Percentiles rank a stretch among this genome's conserved stretches.
These are phyloP conservation scores for Fomitopsis schrenkii DNA, from an alignment of 1,284 basidiomycete species.

Conservation along the genomic window DNA sequence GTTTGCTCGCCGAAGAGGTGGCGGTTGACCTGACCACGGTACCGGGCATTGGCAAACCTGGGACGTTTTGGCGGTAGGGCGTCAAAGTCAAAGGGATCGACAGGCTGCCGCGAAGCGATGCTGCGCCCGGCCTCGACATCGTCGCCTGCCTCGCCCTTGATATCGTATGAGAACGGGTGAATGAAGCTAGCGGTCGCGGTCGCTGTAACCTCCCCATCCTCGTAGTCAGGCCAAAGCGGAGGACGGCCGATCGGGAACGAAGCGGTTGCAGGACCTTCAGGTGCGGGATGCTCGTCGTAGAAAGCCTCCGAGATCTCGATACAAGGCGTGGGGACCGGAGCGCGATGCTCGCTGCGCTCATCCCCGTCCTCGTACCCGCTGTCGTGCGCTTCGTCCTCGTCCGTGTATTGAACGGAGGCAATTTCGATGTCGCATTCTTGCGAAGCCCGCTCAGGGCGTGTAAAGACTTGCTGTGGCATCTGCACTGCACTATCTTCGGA, in stretches of 20 bases:
- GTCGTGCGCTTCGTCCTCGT: constrained; percentile 4
- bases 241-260: constrained; percentile 2
- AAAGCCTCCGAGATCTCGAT: constrained; percentile 62
- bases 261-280: constrained; percentile 48
- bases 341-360: not conserved
- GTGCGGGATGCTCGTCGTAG: constrained; percentile 51
- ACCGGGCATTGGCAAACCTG: constrained; percentile 1
- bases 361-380: constrained; percentile 10
- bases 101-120: constrained; percentile 33
- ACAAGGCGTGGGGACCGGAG: constrained; percentile 10
- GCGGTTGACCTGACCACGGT: constrained; percentile 3
- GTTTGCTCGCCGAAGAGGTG: not conserved
- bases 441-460: constrained; percentile 1
- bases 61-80: constrained; percentile 33
- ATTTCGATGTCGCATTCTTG: not conserved
- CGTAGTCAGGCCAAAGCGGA: constrained; percentile 20
- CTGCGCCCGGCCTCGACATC: constrained; percentile 17
- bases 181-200: constrained; percentile 54
- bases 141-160: constrained; percentile 21
- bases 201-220: constrained; percentile 12
- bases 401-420: constrained; percentile 4
- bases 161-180: constrained; percentile 43
- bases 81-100: constrained; percentile 57
- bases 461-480: not conserved
- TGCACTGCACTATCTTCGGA: constrained; percentile 4